Percentiles rank a stretch among this genome's conserved stretches.
Conservation (phyloP, 208 protist species). For the Leishmania tropica region DNA sequence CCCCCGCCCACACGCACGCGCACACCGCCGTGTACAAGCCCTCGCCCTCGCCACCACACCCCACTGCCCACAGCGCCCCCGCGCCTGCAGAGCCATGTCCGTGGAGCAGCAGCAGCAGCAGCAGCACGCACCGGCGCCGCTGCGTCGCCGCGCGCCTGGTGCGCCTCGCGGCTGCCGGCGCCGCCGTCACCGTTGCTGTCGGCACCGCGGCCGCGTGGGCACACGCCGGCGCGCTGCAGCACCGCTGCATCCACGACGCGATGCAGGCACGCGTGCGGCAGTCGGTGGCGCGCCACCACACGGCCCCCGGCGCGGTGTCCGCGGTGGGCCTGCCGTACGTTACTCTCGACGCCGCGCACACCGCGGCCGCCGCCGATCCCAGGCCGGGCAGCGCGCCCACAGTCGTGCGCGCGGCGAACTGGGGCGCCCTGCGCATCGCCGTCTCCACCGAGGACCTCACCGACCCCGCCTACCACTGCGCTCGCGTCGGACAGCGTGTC, state of each 20-base stretch:
- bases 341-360: not conserved
- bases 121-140: constrained; percentile 11
- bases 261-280: constrained; percentile 27
- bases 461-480: constrained; percentile 45
- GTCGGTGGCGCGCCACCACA: not conserved
- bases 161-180: constrained; percentile 10
- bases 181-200: not conserved
- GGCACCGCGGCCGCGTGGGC: not conserved
- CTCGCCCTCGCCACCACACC: no score
- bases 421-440: constrained; percentile 45
- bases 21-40: no score
- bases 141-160: constrained; percentile 13
- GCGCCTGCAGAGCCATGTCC: not conserved
- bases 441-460: constrained; percentile 37
- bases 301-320: constrained; percentile 5
- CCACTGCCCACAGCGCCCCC: no score
- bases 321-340: constrained; percentile 12
- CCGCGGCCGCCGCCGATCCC: constrained; percentile 1
- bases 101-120: no score
- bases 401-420: not conserved
- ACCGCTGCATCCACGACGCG: constrained; percentile 24
- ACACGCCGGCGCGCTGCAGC: constrained; percentile 14
- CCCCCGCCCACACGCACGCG: no score
- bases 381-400: constrained; percentile 20
- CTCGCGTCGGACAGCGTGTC: constrained; percentile 14